Percentiles rank a stretch among this genome's conserved stretches.
phyloP scores from a whole-genome alignment of 495 filamentous ascomycete species.

The Xylaria palmicola region DNA sequence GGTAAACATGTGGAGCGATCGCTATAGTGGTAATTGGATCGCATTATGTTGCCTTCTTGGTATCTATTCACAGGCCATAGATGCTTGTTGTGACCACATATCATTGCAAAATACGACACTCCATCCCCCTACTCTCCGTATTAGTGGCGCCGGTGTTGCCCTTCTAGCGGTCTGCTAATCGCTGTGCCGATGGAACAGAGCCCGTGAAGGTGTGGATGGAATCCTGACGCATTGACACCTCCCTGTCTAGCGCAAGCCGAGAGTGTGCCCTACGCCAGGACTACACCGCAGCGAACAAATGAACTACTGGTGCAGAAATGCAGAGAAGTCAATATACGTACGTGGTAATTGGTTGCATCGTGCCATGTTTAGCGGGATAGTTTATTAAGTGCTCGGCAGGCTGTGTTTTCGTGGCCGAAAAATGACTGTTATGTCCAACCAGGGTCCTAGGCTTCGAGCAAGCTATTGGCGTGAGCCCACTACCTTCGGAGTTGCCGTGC shows the following conservation, averaged over 20 bases:
- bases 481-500: constrained; percentile 16
- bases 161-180: constrained; percentile 15
- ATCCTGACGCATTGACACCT: constrained; percentile 16
- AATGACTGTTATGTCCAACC: constrained; percentile 9
- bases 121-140: not conserved
- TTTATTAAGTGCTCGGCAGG: not conserved
- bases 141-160: constrained; percentile 12
- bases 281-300: too few species aligned
- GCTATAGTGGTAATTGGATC: constrained; percentile 6
- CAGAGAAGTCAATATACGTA: too few species aligned
- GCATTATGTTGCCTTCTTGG: constrained; percentile 6
- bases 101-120: not conserved
- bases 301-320: too few species aligned
- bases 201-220: constrained; percentile 8
- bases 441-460: constrained; percentile 3
- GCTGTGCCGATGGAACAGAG: constrained; percentile 11
- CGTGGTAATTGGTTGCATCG: too few species aligned
- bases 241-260: not conserved
- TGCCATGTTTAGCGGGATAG: too few species aligned
- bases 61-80: not conserved
- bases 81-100: not conserved
- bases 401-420: constrained; percentile 5
- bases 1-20: not conserved
- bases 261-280: too few species aligned
- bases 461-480: not conserved